Conservation (phyloP, 345 rosid genomes). For the Aethionema arabicum region DNA sequence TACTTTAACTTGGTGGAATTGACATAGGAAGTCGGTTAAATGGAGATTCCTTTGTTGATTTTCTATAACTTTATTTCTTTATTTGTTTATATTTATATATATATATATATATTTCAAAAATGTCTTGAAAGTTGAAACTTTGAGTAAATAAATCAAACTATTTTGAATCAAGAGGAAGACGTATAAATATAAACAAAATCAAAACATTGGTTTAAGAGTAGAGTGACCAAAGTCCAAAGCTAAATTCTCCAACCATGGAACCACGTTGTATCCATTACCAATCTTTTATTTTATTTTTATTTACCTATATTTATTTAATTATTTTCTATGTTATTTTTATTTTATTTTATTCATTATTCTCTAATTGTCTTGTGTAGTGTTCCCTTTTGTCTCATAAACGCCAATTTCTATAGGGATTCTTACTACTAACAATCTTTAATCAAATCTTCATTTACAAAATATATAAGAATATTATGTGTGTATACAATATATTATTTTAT, state of each 20-base stretch:
- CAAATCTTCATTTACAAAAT: conserved; percentile 19
- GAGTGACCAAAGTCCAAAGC: conserved; percentile 26
- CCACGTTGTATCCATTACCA: conserved; percentile 34
- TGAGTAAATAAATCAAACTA: neutral
- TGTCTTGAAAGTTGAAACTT: conserved; percentile 24
- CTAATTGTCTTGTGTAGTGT: conserved; percentile 38
- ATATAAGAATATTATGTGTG: neutral
- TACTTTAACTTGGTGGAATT: conserved; percentile 25
- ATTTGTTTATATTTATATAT: too few species aligned
- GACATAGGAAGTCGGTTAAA: conserved; percentile 30
- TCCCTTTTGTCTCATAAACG: conserved; percentile 35
- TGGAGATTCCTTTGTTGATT: conserved; percentile 38
- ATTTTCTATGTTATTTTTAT: conserved; percentile 26
- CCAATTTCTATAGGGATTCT: conserved; percentile 33
- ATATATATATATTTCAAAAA: neutral
- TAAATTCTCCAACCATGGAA: conserved; percentile 16
- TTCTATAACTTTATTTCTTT: conserved; percentile 8
- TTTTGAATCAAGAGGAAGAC: neutral
- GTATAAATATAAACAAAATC: conserved; percentile 11
- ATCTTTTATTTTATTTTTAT: conserved; percentile 11
- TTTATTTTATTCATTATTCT: conserved; percentile 19
- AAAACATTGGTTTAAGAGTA: conserved; percentile 32
- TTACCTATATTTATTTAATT: conserved; percentile 23
- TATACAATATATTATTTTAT: neutral
- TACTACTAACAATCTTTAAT: conserved; percentile 21